A percentile compares a stretch with the other conserved stretches of the same genome.
Evolutionary conservation across 2,329 filamentous ascomycete species (phyloP).

Genomic region (Sclerotinia trifoliorum): DNA sequence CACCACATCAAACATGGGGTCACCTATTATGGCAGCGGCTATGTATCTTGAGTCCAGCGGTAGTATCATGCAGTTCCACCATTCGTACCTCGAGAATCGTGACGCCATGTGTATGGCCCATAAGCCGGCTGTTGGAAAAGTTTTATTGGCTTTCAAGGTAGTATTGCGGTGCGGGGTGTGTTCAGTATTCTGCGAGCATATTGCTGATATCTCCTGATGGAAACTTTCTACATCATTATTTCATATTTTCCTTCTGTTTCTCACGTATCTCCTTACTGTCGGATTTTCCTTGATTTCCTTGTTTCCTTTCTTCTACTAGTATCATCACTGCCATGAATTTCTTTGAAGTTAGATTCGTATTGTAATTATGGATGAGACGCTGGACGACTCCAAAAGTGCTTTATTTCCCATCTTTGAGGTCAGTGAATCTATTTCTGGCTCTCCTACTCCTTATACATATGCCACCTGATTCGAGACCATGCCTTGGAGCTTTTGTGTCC

Average conservation of each 20-base stretch:
- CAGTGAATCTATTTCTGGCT: conserved; percentile 27
- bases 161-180: conserved; percentile 4
- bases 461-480: conserved; percentile 19
- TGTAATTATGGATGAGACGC: conserved; percentile 41
- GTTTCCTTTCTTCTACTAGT: conserved; percentile 32
- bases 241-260: conserved; percentile 22
- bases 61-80: conserved; percentile 23
- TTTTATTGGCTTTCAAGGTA: conserved; percentile 28
- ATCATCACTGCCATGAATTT: conserved; percentile 25
- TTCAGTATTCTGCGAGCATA: conserved; percentile 19
- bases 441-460: conserved; percentile 10
- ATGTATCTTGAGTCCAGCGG: conserved; percentile 21
- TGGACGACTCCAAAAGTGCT: conserved; percentile 37
- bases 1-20: conserved; percentile 24
- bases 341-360: conserved; percentile 27
- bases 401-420: conserved; percentile 35
- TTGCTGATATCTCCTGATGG: conserved; percentile 21
- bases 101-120: conserved; percentile 20
- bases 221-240: conserved; percentile 24
- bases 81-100: conserved; percentile 17
- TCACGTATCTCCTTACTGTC: conserved; percentile 12
- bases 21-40: conserved; percentile 17
- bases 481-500: background rate
- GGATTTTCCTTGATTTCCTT: conserved; percentile 26
- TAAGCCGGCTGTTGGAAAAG: conserved; percentile 15